These are phyloP conservation scores for Diplosphaera chodatii DNA, from an alignment of 139 green algal genomes.

Conservation along the genomic window DNA sequence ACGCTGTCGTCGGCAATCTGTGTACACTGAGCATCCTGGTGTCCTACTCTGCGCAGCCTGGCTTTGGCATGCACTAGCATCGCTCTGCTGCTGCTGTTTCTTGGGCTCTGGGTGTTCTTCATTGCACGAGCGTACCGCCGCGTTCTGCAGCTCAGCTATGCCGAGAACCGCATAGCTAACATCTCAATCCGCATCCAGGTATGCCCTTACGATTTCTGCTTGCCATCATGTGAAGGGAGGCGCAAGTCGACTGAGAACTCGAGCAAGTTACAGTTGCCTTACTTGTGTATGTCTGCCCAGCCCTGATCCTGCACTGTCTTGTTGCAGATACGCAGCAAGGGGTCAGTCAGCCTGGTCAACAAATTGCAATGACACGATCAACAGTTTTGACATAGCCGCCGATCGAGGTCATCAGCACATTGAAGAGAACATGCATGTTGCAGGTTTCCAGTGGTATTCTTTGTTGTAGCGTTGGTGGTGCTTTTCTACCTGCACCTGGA, in stretches of 20 bases:
- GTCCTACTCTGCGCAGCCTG: not conserved
- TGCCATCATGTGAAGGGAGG: not conserved
- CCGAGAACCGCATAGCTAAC: not conserved
- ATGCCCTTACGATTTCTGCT: not conserved
- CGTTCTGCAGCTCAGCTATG: not conserved
- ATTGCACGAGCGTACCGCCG: not conserved
- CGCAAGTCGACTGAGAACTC: too few species aligned
- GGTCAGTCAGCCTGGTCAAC: too few species aligned
- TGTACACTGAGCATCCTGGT: too few species aligned
- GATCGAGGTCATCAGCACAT: too few species aligned
- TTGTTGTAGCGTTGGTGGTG: not conserved
- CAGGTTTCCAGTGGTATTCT: not conserved
- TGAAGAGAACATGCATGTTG: not conserved
- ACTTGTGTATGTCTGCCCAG: too few species aligned
- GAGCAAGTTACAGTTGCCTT: too few species aligned
- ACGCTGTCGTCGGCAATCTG: too few species aligned
- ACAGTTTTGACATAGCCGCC: too few species aligned
- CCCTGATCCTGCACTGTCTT: too few species aligned
- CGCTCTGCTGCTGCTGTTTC: not conserved
- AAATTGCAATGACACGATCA: too few species aligned
- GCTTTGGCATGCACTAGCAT: not conserved
- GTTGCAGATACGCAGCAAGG: too few species aligned
- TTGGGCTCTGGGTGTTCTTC: not conserved
- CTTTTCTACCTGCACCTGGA: slow-evolving; percentile 7
- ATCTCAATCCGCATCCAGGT: not conserved